Evolutionary conservation across 1,139 yeast species (phyloP).

Genomic region (Nakaseomyces uthaithaninus): DNA sequence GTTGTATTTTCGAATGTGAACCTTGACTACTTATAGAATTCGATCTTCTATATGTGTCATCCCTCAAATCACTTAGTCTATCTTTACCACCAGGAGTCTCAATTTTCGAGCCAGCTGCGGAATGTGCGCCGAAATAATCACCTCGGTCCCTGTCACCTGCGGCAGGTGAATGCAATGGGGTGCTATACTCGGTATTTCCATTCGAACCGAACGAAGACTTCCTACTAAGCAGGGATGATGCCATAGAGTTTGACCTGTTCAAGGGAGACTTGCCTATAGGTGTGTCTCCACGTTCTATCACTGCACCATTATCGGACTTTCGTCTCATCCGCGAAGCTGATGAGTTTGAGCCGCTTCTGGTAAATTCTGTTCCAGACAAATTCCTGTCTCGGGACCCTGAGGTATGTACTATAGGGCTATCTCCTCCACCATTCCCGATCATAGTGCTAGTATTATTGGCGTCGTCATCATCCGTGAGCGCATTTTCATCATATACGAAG

Average conservation of each 20-base stretch:
- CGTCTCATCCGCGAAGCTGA: constrained; percentile 9
- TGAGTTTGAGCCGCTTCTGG: constrained; percentile 5
- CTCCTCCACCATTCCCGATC: constrained; percentile 5
- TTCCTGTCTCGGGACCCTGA: constrained; percentile 4
- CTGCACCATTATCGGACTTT: constrained; percentile 6
- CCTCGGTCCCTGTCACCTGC: not conserved
- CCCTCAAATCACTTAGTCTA: constrained; percentile 9
- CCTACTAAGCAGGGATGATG: constrained; percentile 11
- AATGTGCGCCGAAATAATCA: constrained; percentile 3
- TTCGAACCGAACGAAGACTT: constrained; percentile 10
- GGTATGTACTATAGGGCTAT: constrained; percentile 1
- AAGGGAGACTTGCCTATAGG: not conserved
- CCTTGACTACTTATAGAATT: not conserved
- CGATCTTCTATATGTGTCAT: constrained; percentile 5
- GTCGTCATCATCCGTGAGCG: constrained; percentile 12
- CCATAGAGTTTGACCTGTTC: constrained; percentile 12
- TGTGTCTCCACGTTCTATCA: not conserved
- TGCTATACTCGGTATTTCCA: constrained; percentile 11
- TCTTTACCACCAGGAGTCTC: constrained; percentile 7
- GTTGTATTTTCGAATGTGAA: constrained; percentile 2
- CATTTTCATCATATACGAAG: constrained; percentile 12
- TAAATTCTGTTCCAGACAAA: constrained; percentile 4
- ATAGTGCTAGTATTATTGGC: constrained; percentile 11
- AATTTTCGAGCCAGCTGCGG: constrained; percentile 4
- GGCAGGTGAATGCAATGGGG: constrained; percentile 15